Conservation (phyloP, 73 alveolate species). For the Stentor coeruleus region DNA sequence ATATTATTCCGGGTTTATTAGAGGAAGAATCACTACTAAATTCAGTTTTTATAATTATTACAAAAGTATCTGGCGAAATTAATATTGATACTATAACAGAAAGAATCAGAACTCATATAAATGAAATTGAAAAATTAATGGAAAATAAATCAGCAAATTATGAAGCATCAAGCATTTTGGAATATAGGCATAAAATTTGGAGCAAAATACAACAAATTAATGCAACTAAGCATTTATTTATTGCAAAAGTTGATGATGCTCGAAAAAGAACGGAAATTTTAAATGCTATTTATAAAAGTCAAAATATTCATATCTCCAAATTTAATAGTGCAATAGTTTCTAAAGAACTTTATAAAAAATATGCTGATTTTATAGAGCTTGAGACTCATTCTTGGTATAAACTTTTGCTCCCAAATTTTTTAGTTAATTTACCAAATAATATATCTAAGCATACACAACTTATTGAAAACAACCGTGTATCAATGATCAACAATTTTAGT, state of each 20-base stretch:
- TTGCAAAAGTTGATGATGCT: neutral
- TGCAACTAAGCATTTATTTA: neutral
- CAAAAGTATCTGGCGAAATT: neutral
- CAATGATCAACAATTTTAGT: no score
- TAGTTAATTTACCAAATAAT: neutral
- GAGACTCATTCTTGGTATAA: neutral
- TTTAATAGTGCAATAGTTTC: neutral
- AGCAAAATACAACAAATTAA: neutral
- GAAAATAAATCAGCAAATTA: neutral
- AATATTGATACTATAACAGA: neutral
- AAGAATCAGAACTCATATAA: neutral
- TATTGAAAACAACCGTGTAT: no score
- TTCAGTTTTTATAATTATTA: neutral
- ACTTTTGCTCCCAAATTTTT: no score
- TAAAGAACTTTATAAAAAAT: neutral
- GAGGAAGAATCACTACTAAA: neutral
- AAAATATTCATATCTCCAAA: no score
- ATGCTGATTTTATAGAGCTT: neutral
- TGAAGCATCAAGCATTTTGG: neutral
- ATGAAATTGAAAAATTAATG: neutral
- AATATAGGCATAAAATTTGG: neutral
- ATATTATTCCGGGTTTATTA: neutral
- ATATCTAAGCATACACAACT: no score
- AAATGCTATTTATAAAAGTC: no score
- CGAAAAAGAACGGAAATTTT: neutral